Base-by-base conservation (phyloP, 2,329 filamentous ascomycete genomes). In the Beauveria scarabaeidicola region DNA sequence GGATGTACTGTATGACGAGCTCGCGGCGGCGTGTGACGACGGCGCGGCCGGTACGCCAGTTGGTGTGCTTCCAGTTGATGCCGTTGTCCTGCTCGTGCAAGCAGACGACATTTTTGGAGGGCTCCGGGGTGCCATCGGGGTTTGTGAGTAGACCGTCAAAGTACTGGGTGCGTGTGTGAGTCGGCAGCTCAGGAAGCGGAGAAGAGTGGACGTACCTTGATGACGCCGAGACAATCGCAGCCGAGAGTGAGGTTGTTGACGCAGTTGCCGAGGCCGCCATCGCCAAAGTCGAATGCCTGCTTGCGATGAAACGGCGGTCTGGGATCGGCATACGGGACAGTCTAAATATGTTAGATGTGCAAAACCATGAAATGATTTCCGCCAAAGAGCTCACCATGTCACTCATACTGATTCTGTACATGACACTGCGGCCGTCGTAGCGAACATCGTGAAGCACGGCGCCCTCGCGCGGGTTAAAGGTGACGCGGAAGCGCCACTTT, bases 381-480 rank as follows among this genome's bases (percentile, higher is more conserved):
- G 29, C 1, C 13, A 11, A 15, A 21, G 7, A 27, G 17, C 67
- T 56, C 52, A 81, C 80, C 87, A 90, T 90, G 67, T 90, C 87
- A 57, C 81, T 82, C 40, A 90, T 75, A 38, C 81, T 82, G 21
- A 90, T 69, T 2, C 87, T 78, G 70, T 89, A 86, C 65, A 89
- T 77, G n/a, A 90, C 73, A 56, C 78, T 83, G 27, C 85, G 78
- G 10, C 81, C 82, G 63, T 87, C 85, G 62, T 87, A 90, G 57
- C 79, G 78, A 6, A 91, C 72, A 65, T 90, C 84, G 65, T 90
- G 86, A 0, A 91, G 76, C 2, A 86, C 85, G 13, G 83, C 80
- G 36, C 87, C 87, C 69, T 90, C 88, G 3, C 87, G 78, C 36
- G 81, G 79, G 74, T 88, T 89, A 74, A 88, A 90, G 6, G 81